Evolutionary conservation across 1,139 yeast genomes (phyloP), one percentile per base, ranked within the genome.

Genomic region (Meyerozyma sp.): DNA sequence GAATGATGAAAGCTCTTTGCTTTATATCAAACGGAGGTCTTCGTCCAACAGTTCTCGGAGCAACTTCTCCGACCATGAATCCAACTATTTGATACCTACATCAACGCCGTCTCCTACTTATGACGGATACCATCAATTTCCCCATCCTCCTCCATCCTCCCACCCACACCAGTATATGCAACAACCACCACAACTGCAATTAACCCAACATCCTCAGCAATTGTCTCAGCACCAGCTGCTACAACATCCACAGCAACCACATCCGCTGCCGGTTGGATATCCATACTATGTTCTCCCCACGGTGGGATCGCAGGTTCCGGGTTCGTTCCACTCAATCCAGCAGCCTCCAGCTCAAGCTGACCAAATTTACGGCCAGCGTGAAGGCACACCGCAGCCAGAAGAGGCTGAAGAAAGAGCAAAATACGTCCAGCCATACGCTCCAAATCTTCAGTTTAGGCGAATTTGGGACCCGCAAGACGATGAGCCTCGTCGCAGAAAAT

Each of bases 11-110:
- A 81, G 75, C 39, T 72, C 82, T 9, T 66, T 88, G 44, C 69
- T 80, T 11, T 72, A 76, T 40, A 88, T 88, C 52, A 87, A 84
- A 57, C 70, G 96, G 48, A 69, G 95, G 39, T 70, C 79, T 40
- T 65, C 68, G 43, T 61, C 67, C 42, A 67, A 65, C 49, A 52
- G 56, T 41, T 53, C 58, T 32, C 51, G 62, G 35, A 51, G 50
- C 41, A 49, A 49, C 40, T 47, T 46, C 40, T 18, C 52, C 40
- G 34, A 43, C 48, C 47, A 44, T 20, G 36, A 47, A 11, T 28
- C 36, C 25, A 32, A 39, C 30, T 14, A 16, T 11, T 34, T 44
- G 9, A 43, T 49, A 5, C 49, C 48, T 10, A 42, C 51, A 10
- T 45, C 50, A 11, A 41, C 53, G 21, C 54, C 52, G n/a, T 44